Percentiles rank a stretch among this genome's conserved stretches.
Evolutionary conservation across 1,284 basidiomycete species (phyloP).

Genomic region (Trichosporon faecale): DNA sequence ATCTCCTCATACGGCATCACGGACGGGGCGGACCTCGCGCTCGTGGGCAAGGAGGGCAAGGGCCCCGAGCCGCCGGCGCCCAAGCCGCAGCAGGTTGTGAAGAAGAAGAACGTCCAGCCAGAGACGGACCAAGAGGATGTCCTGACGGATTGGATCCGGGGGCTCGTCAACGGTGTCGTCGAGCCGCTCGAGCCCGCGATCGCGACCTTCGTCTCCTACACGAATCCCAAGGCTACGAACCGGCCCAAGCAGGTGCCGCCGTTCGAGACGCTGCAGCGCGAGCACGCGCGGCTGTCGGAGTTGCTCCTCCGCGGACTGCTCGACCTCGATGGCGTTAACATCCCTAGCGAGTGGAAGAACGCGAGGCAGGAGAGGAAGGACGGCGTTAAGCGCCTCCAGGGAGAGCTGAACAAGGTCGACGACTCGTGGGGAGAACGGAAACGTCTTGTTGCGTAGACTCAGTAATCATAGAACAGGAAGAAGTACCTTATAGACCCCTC

Average conservation of each 20-base stretch:
- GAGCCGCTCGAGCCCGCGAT: constrained; percentile 39
- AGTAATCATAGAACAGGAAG: not conserved
- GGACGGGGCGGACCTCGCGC: constrained; percentile 44
- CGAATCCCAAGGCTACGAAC: constrained; percentile 36
- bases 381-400: constrained; percentile 53
- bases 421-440: constrained; percentile 52
- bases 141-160: constrained; percentile 45
- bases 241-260: constrained; percentile 38
- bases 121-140: constrained; percentile 45
- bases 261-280: constrained; percentile 45
- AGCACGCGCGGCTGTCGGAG: constrained; percentile 52
- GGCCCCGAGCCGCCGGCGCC: constrained; percentile 28
- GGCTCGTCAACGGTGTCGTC: constrained; percentile 32
- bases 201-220: constrained; percentile 40
- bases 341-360: constrained; percentile 50
- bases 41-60: constrained; percentile 46
- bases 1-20: constrained; percentile 49
- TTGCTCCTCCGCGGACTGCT: constrained; percentile 53
- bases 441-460: constrained; percentile 33
- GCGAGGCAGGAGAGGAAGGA: constrained; percentile 54
- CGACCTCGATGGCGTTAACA: constrained; percentile 54
- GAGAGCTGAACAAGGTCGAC: constrained; percentile 52
- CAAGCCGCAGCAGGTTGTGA: constrained; percentile 24
- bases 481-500: not conserved
- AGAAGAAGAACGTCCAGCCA: constrained; percentile 50